phyloP scores from a whole-genome alignment of 345 rosid genomes.

The Rhodomyrtus tomentosa region DNA sequence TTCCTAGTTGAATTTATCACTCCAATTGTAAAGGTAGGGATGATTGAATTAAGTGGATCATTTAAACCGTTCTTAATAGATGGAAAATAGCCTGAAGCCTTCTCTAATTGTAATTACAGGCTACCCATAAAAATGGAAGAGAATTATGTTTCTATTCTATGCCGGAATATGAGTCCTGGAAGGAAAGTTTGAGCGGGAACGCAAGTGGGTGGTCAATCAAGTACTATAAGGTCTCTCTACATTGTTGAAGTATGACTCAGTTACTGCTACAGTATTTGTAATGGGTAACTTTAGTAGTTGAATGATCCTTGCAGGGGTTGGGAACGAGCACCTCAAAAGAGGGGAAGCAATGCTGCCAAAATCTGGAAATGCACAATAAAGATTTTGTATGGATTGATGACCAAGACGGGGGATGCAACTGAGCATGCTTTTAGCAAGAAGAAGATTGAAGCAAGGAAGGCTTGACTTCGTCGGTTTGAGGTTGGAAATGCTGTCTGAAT shows the following conservation, averaged over 20 bases:
- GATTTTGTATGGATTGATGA: constrained; percentile 80
- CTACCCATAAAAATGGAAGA: constrained; percentile 35
- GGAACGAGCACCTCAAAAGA: constrained; percentile 80
- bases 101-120: constrained; percentile 26
- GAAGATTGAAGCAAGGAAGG: constrained; percentile 87
- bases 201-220: constrained; percentile 80
- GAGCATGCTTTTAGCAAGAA: constrained; percentile 98
- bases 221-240: constrained; percentile 80
- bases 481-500: constrained; percentile 12
- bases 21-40: constrained; percentile 84
- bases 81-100: not conserved
- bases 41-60: not conserved
- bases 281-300: not conserved
- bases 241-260: not conserved
- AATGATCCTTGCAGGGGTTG: constrained; percentile 47
- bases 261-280: not conserved
- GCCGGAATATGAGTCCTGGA: constrained; percentile 91
- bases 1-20: constrained; percentile 93
- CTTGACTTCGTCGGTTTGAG: constrained; percentile 81
- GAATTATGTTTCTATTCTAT: constrained; percentile 65
- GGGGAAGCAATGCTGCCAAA: constrained; percentile 64
- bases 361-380: constrained; percentile 55
- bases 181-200: constrained; percentile 53
- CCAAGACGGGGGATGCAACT: constrained; percentile 82
- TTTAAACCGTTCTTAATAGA: not conserved